Base-by-base conservation (phyloP, 305 asterid species). In the Fraxinus angustifolia region DNA sequence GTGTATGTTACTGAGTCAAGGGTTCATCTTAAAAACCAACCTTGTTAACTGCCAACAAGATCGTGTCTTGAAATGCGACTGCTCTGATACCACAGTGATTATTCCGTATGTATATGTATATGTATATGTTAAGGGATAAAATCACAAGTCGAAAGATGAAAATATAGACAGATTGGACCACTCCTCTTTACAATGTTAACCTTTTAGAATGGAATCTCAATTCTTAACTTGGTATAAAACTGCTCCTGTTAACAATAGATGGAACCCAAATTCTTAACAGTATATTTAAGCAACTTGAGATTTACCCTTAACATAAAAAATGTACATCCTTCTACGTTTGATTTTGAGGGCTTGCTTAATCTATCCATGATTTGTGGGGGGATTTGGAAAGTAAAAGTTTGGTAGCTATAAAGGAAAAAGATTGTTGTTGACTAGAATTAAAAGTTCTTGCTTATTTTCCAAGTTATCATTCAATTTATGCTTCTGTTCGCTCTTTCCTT, bases 381-480 rank as follows among this genome's bases (percentile, higher is more conserved):
- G 2, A 2, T 60, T 60, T 58, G 5, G 28, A 21, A 60, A 60
- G 70, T 60, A 53, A 6, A 53, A 53, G 65, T 53, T 6, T n/a
- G 62, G 62, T 14, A 53, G 17, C 62, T n/a, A 53, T 53, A n/a
- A 14, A 12, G 7, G 10, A 5, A 10, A 16, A 23, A 33, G 60
- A 34, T 53, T 38, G 73, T 72, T 7, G 45, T 82, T 71, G 80
- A 11, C 71, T 75, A 38, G 75, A 76, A 65, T 53, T 81, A 12
- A 33, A 71, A 36, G 26, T 53, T 82, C 77, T 73, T 28, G 75
- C 78, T 86, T 78, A 12, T 10, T 23, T 81, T 53, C 62, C 76
- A 81, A 67, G 83, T 75, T 74, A 80, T 78, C 19, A 36, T 48
- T 73, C 28, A 48, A 65, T 75, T 40, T 71, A 30, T 2, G 34